phyloP scores from a whole-genome alignment of 2,329 filamentous ascomycete genomes.

The Metarhizium album region DNA sequence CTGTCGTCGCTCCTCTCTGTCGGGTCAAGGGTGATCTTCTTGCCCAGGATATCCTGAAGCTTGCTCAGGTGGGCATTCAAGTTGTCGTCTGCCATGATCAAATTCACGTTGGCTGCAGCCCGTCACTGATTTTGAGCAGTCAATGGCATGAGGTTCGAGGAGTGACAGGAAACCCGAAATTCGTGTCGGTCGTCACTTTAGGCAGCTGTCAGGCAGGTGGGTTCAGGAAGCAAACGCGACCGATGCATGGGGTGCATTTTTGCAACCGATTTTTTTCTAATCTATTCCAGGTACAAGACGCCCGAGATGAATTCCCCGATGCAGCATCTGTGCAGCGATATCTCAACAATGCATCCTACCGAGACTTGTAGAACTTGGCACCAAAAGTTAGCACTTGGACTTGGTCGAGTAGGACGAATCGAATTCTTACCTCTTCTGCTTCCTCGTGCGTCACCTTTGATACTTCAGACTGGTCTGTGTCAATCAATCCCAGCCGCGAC shows the following conservation, averaged over 20 bases:
- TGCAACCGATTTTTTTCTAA: not conserved
- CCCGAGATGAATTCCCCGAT: not conserved
- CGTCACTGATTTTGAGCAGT: not conserved
- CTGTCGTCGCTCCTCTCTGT: not conserved
- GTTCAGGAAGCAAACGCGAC: not conserved
- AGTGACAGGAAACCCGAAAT: not conserved
- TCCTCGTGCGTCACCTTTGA: conserved; percentile 61
- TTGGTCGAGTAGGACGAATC: not conserved
- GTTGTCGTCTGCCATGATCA: conserved; percentile 5
- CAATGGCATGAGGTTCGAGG: not conserved
- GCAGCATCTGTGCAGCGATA: not conserved
- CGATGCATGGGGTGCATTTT: too few species aligned
- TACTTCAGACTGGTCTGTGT: conserved; percentile 46
- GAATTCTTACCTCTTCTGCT: conserved; percentile 45
- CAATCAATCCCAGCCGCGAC: conserved; percentile 62
- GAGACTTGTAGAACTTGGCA: conserved; percentile 27
- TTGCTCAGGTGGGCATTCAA: conserved; percentile 6
- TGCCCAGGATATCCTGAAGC: conserved; percentile 10
- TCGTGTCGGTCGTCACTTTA: not conserved
- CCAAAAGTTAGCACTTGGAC: conserved; percentile 15
- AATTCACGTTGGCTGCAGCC: not conserved
- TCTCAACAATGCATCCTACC: conserved; percentile 10
- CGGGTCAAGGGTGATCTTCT: conserved; percentile 5
- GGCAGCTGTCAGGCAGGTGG: conserved; percentile 3
- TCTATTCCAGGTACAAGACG: not conserved